Evolutionary conservation across 208 protist species (phyloP).

Genomic region (Wallacemonas rigidus): DNA sequence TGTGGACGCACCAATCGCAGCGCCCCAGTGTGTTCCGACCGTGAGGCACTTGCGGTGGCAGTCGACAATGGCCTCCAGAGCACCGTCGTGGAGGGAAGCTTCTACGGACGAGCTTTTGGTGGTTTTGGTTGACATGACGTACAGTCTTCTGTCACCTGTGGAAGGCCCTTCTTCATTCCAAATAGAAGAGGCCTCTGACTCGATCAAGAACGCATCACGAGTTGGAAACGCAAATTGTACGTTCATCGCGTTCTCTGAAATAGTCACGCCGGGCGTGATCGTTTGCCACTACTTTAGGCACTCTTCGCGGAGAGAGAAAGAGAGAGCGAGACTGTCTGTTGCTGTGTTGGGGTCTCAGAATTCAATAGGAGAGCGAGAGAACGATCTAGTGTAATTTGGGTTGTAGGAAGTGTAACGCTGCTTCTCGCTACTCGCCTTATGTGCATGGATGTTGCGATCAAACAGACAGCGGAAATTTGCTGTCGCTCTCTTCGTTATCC

Average conservation of each 20-base stretch:
- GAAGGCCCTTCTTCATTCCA: neutral
- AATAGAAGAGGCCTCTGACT: neutral
- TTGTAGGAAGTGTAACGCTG: too few species aligned
- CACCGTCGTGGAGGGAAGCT: neutral
- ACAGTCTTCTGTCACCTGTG: neutral
- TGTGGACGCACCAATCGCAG: neutral
- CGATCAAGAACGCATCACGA: conserved; percentile 9
- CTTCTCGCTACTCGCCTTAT: too few species aligned
- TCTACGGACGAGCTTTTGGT: neutral
- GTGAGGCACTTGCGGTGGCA: conserved; percentile 1
- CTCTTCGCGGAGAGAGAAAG: too few species aligned
- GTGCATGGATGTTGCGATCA: too few species aligned
- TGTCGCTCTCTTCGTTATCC: too few species aligned
- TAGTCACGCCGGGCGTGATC: too few species aligned
- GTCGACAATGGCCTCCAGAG: conserved; percentile 2
- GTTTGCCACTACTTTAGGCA: too few species aligned
- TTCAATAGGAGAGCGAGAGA: too few species aligned
- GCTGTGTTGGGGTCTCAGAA: too few species aligned
- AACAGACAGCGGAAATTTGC: too few species aligned
- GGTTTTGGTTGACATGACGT: conserved; percentile 4
- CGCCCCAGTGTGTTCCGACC: neutral
- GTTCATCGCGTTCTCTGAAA: neutral
- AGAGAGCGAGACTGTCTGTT: too few species aligned
- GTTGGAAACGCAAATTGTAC: conserved; percentile 17
- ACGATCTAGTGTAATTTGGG: too few species aligned